Base-by-base conservation (phyloP, 2,329 filamentous ascomycete genomes). In the Arthrobotrys musiformis region DNA sequence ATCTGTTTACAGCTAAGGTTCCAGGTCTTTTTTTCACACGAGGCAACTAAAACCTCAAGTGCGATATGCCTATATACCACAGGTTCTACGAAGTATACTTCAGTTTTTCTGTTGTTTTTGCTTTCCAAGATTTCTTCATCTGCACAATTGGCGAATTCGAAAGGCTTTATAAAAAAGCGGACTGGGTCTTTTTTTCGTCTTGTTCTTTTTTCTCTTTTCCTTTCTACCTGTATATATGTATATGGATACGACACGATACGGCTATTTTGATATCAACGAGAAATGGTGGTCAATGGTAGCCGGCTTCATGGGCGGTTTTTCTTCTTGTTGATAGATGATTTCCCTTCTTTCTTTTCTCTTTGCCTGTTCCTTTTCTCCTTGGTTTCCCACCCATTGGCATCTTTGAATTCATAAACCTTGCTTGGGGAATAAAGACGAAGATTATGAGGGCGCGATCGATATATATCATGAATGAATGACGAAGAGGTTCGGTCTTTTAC, bases 121-220 rank as follows among this genome's bases (percentile, higher is more conserved):
- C 50, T 52, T 60, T 61, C 22, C 17, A 33, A 35, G 42, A 52
- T 22, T 15, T 48, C 28, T 30, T 61, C 52, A 42, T 69, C 28
- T 60, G 56, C 67, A 54, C 67, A 54, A 28, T 72, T 64, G 58
- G 68, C 68, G 68, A 58, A 58, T 58, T 58, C 54, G 54, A 72
- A 72, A 37, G 40, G 58, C 56, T 50, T 66, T 48, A 30, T 52
- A 70, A 54, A 46, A 42, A 56, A 44, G 17, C 15, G 58, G 68
- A n/a, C 63, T 72, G 46, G 58, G 33, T 40, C 26, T 54, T 30
- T 19, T 50, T 11, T n/a, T 17, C 24, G 15, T 50, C 28, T 19
- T 56, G 6, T 56, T 56, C 11, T 22, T 24, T 1, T 2, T 42
- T 19, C 40, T 48, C n/a, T 26, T 24, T 1, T 2, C 19, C 11